Evolutionary conservation across 2,329 filamentous ascomycete genomes (phyloP).

Genomic region (Fusarium solani-melongenae): DNA sequence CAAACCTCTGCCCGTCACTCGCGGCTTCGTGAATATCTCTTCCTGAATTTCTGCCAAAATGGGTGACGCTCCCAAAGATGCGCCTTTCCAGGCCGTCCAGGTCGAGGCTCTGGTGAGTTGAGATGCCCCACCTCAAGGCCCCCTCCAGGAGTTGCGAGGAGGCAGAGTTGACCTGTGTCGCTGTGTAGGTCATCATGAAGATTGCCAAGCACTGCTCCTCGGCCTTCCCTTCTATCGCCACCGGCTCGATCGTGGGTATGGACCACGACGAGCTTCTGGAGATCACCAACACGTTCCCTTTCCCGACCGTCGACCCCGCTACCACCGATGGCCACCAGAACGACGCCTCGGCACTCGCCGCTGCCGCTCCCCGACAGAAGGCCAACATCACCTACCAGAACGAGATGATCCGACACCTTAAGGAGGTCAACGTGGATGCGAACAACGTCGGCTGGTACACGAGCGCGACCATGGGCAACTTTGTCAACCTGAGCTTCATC

Average conservation of each 20-base stretch:
- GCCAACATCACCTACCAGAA: conserved; percentile 88
- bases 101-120: conserved; percentile 88
- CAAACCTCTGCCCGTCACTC: conserved; percentile 39
- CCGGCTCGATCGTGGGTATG: conserved; percentile 93
- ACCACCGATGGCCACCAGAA: conserved; percentile 79
- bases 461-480: conserved; percentile 98
- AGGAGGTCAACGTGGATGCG: conserved; percentile 98
- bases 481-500: conserved; percentile 92
- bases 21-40: conserved; percentile 38
- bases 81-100: conserved; percentile 86
- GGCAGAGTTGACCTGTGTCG: conserved; percentile 31
- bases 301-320: conserved; percentile 83
- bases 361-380: conserved; percentile 91
- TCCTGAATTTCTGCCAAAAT: conserved; percentile 56
- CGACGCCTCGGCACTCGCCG: conserved; percentile 79
- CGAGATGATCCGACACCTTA: conserved; percentile 96
- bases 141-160: conserved; percentile 39
- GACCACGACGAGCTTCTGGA: conserved; percentile 84
- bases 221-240: conserved; percentile 88
- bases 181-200: conserved; percentile 87
- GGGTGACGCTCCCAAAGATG: conserved; percentile 72
- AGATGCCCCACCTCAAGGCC: conserved; percentile 50
- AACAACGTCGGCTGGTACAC: conserved; percentile 99
- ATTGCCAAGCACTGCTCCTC: conserved; percentile 95
- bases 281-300: conserved; percentile 95